A percentile compares a stretch with the other conserved stretches of the same genome.
Evolutionary conservation across 1,284 basidiomycete species (phyloP).

Genomic region (Trichosporon coremiiforme): DNA sequence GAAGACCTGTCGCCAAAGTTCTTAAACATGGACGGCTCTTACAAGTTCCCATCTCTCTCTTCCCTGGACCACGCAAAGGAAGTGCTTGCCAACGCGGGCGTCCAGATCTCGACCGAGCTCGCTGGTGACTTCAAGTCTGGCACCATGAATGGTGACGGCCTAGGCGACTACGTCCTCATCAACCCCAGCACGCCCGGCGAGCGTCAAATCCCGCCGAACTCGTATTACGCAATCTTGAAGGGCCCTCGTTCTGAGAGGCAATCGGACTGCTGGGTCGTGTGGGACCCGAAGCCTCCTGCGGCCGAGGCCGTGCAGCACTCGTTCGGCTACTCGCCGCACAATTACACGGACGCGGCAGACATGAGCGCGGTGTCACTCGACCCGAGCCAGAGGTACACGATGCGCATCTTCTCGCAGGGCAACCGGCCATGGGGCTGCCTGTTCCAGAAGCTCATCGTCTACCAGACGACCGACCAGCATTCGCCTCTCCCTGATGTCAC

Average conservation of each 20-base stretch:
- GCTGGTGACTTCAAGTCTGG: neutral
- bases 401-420: slow-evolving; percentile 10
- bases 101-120: neutral
- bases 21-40: neutral
- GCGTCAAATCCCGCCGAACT: neutral
- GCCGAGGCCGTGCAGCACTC: slow-evolving; percentile 6
- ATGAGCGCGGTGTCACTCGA: slow-evolving; percentile 13
- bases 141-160: neutral
- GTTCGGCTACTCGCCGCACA: neutral
- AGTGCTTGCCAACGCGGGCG: neutral
- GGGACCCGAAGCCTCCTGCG: neutral
- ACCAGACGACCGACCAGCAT: neutral
- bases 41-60: neutral
- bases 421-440: slow-evolving; percentile 7
- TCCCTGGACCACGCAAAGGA: neutral
- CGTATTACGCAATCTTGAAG: slow-evolving; percentile 16
- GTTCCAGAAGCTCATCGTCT: slow-evolving; percentile 9
- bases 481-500: neutral
- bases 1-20: slow-evolving; percentile 4
- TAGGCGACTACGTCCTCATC: neutral
- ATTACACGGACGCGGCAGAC: slow-evolving; percentile 3
- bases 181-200: neutral
- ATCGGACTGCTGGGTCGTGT: slow-evolving; percentile 11
- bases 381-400: slow-evolving; percentile 6
- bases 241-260: slow-evolving; percentile 2